These are phyloP conservation scores for Irpex rosettiformis DNA, from an alignment of 1,284 basidiomycete genomes.

Conservation along the genomic window DNA sequence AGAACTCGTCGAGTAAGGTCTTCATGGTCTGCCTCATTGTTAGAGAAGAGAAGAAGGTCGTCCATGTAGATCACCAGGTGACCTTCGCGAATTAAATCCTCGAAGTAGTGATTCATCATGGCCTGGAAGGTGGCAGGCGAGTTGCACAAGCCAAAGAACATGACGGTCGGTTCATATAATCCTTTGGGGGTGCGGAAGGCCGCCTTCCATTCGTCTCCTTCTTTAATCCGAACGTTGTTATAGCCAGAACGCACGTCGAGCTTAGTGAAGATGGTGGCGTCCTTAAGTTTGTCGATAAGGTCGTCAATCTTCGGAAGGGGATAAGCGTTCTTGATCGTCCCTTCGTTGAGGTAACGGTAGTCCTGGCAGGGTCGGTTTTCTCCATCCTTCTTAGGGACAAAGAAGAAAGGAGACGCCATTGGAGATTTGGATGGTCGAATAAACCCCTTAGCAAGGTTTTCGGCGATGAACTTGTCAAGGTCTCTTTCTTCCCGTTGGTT, in stretches of 20 bases:
- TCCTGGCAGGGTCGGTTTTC: constrained; percentile 28
- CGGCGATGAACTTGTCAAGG: constrained; percentile 20
- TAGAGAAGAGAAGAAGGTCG: too few relatives aligned
- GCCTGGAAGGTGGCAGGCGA: constrained; percentile 1
- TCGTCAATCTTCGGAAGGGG: constrained; percentile 33
- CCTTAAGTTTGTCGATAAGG: constrained; percentile 26
- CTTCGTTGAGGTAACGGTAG: constrained; percentile 22
- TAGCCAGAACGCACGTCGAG: too few relatives aligned
- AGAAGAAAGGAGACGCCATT: constrained; percentile 17
- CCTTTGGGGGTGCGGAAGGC: constrained; percentile 20
- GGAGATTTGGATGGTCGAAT: constrained; percentile 24
- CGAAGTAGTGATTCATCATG: too few relatives aligned
- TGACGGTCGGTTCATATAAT: constrained; percentile 19
- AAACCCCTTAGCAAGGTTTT: constrained; percentile 23
- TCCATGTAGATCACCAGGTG: too few relatives aligned
- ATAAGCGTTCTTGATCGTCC: constrained; percentile 33
- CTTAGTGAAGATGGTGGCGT: constrained; percentile 29
- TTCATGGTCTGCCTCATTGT: too few relatives aligned
- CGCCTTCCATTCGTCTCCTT: too few relatives aligned
- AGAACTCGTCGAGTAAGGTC: not conserved
- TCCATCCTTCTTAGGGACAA: constrained; percentile 38
- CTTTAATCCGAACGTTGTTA: too few relatives aligned
- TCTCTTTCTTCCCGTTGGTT: constrained; percentile 31
- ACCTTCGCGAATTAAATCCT: too few relatives aligned
- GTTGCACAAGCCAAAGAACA: constrained; percentile 25